phyloP scores from a whole-genome alignment of 257 asterid species.

The Gentiana dahurica region DNA sequence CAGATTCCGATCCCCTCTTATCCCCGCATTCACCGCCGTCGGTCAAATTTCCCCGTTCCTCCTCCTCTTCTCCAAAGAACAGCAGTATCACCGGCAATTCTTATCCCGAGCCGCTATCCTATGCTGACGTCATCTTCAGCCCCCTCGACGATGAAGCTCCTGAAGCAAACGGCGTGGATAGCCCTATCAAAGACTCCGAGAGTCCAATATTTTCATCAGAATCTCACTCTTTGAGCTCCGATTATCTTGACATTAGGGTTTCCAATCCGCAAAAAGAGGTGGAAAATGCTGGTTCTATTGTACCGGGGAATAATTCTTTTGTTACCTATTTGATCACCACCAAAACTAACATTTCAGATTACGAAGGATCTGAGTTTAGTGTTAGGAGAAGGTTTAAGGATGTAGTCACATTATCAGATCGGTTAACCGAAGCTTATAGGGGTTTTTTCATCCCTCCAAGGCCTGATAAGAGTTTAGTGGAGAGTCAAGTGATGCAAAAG shows the following conservation, averaged over 20 bases:
- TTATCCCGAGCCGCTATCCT: conserved; percentile 38
- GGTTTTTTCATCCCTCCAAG: conserved; percentile 84
- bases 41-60: conserved; percentile 4
- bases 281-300: conserved; percentile 62
- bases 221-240: conserved; percentile 38
- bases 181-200: conserved; percentile 12
- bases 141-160: conserved; percentile 21
- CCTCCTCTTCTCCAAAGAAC: neutral
- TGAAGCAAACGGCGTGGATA: conserved; percentile 34
- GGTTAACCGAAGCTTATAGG: conserved; percentile 61
- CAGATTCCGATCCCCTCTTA: conserved; percentile 56
- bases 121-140: conserved; percentile 31
- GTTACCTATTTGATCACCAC: conserved; percentile 71
- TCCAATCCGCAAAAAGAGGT: conserved; percentile 84
- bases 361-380: conserved; percentile 49
- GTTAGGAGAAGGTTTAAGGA: conserved; percentile 85
- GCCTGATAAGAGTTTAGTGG: conserved; percentile 92
- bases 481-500: conserved; percentile 96
- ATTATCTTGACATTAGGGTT: conserved; percentile 52
- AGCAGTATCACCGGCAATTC: conserved; percentile 7
- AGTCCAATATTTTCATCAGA: conserved; percentile 21
- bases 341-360: conserved; percentile 51
- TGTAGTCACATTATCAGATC: conserved; percentile 79
- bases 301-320: conserved; percentile 72
- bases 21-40: conserved; percentile 25